These are phyloP conservation scores for Cicer cuneatum DNA, from an alignment of 306 rosid species.

Conservation along the genomic window DNA sequence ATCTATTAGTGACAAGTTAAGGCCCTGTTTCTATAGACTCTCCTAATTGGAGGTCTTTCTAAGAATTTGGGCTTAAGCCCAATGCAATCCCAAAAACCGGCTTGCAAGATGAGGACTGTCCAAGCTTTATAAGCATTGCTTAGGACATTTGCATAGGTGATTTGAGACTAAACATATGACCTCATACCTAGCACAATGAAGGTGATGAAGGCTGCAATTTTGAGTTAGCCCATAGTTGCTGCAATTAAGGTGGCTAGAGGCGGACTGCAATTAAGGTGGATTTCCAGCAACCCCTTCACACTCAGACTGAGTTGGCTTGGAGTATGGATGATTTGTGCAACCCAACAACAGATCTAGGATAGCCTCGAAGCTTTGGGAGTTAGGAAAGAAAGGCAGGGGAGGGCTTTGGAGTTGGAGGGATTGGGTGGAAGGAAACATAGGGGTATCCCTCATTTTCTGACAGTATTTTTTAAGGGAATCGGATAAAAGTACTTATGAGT, in stretches of 20 bases:
- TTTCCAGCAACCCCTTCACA: neutral
- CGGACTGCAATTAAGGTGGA: neutral
- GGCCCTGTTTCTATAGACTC: neutral
- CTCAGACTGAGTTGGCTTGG: neutral
- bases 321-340: neutral
- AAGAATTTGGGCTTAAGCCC: neutral
- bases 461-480: too few species aligned
- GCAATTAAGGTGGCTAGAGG: neutral
- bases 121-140: neutral
- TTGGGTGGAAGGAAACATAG: too few species aligned
- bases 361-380: neutral
- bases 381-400: too few species aligned
- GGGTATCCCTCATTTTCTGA: too few species aligned
- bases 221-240: neutral
- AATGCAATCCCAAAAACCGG: neutral
- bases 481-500: too few species aligned
- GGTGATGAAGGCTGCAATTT: neutral
- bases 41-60: neutral
- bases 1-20: neutral
- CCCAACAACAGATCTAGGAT: neutral
- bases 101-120: neutral
- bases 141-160: neutral
- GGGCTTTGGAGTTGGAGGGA: too few species aligned
- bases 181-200: neutral
- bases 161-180: neutral